Conservation (phyloP, 257 asterid species). For the Linaria vulgaris region DNA sequence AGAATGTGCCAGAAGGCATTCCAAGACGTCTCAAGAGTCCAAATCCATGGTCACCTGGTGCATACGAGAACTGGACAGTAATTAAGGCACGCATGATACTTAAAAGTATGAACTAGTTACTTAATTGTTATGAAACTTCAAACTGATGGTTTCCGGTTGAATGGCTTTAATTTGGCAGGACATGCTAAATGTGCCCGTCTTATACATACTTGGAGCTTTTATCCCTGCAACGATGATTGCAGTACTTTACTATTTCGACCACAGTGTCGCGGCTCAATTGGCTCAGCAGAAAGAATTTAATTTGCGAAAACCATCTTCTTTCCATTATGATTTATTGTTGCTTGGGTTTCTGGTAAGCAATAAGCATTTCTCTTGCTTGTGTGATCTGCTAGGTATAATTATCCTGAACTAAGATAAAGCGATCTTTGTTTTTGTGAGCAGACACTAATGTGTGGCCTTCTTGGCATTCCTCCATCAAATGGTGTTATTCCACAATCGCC, state of each 20-base stretch:
- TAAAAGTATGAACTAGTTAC: conserved; percentile 1
- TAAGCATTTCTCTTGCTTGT: conserved; percentile 7
- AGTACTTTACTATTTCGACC: conserved; percentile 89
- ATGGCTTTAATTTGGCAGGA: conserved; percentile 48
- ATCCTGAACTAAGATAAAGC: background rate
- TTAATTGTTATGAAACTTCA: conserved; percentile 1
- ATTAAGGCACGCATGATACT: conserved; percentile 54
- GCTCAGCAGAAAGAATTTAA: conserved; percentile 91
- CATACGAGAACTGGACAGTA: conserved; percentile 88
- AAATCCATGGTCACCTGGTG: conserved; percentile 94
- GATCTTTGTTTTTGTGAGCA: conserved; percentile 23
- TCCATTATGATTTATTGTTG: conserved; percentile 74
- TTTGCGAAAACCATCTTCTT: conserved; percentile 77
- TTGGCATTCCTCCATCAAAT: conserved; percentile 89
- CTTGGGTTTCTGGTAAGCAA: conserved; percentile 77
- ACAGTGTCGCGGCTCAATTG: conserved; percentile 87
- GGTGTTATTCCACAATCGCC: conserved; percentile 96
- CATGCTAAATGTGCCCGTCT: conserved; percentile 67
- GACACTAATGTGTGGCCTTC: conserved; percentile 82
- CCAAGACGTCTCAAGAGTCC: conserved; percentile 95
- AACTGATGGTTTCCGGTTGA: conserved; percentile 16
- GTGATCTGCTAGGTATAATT: background rate
- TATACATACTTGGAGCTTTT: conserved; percentile 78
- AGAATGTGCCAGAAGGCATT: conserved; percentile 76
- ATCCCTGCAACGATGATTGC: conserved; percentile 91